Conservation (phyloP, 768 basidiomycete genomes). For the Agaricus subrufescens region DNA sequence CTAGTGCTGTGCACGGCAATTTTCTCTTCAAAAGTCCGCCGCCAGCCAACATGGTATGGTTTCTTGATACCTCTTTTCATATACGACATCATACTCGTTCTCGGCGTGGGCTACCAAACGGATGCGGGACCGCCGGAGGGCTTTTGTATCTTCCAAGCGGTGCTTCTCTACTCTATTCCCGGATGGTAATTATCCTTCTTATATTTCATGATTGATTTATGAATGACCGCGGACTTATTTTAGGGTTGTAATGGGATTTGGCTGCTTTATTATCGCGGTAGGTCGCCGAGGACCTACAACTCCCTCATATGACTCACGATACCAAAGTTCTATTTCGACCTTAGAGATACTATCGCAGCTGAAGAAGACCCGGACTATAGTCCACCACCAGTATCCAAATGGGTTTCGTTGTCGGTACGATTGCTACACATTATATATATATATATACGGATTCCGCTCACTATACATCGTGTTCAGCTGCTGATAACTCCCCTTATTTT, state of each 20-base stretch:
- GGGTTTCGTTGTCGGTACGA: background rate
- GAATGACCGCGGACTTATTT: background rate
- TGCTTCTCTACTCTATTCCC: constrained; percentile 7
- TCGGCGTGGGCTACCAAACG: constrained; percentile 8
- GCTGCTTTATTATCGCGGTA: constrained; percentile 3
- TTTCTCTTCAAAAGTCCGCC: background rate
- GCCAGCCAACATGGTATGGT: constrained; percentile 6
- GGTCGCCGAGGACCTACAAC: background rate
- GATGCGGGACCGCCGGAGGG: background rate
- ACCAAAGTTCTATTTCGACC: constrained; percentile 1
- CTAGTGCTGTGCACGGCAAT: constrained; percentile 8
- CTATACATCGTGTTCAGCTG: background rate
- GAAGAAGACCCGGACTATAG: background rate
- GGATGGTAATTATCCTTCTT: background rate
- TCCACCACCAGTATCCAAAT: background rate
- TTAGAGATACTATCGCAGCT: background rate
- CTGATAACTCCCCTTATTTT: background rate
- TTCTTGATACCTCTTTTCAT: background rate
- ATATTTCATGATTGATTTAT: too few species aligned
- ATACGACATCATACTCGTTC: background rate
- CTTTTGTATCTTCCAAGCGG: constrained; percentile 3
- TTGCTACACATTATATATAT: background rate
- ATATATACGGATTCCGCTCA: too few species aligned
- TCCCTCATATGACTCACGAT: background rate
- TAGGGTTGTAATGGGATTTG: constrained; percentile 6